Percentiles rank a stretch among this genome's conserved stretches.
phyloP scores from a whole-genome alignment of 2,329 filamentous ascomycete species.

The Xylaria sp. region DNA sequence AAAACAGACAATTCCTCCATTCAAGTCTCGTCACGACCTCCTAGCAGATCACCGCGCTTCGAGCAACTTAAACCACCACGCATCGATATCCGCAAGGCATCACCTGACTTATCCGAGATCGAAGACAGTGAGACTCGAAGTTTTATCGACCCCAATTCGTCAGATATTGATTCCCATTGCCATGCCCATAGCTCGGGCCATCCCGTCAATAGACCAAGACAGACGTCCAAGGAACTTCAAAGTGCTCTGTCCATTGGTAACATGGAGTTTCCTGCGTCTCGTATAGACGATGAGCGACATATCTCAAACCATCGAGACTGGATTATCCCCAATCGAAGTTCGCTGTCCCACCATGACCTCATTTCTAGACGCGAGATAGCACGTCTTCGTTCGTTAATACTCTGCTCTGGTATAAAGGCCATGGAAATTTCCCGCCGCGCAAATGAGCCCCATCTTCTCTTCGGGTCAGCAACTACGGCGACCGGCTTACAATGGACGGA shows the following conservation, averaged over 20 bases:
- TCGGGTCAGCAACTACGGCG: slow-evolving; percentile 45
- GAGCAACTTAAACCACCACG: slow-evolving; percentile 62
- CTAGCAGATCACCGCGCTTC: slow-evolving; percentile 58
- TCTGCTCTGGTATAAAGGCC: slow-evolving; percentile 90
- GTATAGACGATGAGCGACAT: slow-evolving; percentile 25
- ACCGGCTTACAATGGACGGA: slow-evolving; percentile 55
- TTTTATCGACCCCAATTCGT: slow-evolving; percentile 51
- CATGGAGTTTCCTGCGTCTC: slow-evolving; percentile 27
- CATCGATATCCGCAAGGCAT: slow-evolving; percentile 59
- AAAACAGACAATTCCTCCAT: slow-evolving; percentile 37
- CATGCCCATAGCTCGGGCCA: slow-evolving; percentile 42
- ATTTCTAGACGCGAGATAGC: slow-evolving; percentile 80
- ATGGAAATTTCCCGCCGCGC: slow-evolving; percentile 79
- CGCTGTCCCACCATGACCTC: slow-evolving; percentile 52
- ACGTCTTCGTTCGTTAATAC: slow-evolving; percentile 78
- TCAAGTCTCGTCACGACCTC: slow-evolving; percentile 46
- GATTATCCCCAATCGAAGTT: slow-evolving; percentile 61
- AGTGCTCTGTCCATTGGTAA: slow-evolving; percentile 48
- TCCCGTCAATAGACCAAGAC: slow-evolving; percentile 47
- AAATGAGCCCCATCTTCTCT: slow-evolving; percentile 57
- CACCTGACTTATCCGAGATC: slow-evolving; percentile 52
- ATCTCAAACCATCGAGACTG: slow-evolving; percentile 54
- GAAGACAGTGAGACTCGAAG: slow-evolving; percentile 36
- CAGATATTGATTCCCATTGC: slow-evolving; percentile 54
- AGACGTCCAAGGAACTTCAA: slow-evolving; percentile 53